Evolutionary conservation across 371 early-diverging fungal genomes (phyloP), one percentile per base, ranked within the genome.

Genomic region (Apophysomyces ossiformis): DNA sequence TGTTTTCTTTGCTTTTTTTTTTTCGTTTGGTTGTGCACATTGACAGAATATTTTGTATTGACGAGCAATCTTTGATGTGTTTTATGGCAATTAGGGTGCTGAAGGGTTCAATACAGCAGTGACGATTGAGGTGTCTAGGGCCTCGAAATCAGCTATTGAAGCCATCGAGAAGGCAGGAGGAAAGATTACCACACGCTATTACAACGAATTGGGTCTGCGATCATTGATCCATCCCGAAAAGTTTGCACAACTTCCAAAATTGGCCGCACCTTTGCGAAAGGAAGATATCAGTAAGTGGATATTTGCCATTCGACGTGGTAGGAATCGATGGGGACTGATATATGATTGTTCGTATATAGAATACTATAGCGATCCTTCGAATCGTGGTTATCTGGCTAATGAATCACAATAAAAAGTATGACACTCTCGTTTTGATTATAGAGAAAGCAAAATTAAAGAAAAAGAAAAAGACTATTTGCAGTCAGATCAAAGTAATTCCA

Each of bases 81-180:
- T 61, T 9, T 18, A 41, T 50, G 5, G 1, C 37, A 32, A 37
- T 16, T 73, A 89, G 89, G 92, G 92, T 45, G 77, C 84, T n/a
- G 84, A 85, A 39, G 77, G 81, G 15, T 87, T 95, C 69, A 87
- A 82, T 45, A 86, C 79, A 0, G 83, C 89, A 39, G 76, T 98
- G 60, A 87, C 88, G 37, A 86, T 98, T 57, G 94, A 95, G 72
- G 95, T 96, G 12, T 89, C 95, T 0, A 85, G 89, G 70, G 97
- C 96, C 12, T 90, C 93, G 8, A 82, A 85, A 64, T 70, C 83
- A 44, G 96, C 98, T 18, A 93, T 97, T 73, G 78, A 87, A 70
- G 80, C 89, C 16, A 79, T 98, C 58, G 98, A 98, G 71, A 82
- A 78, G 37, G 83, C 86, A 1, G 98, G 98, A 8, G 98, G 98